Evolutionary conservation across 306 rosid species (phyloP).

Genomic region (Ormosia emarginata): DNA sequence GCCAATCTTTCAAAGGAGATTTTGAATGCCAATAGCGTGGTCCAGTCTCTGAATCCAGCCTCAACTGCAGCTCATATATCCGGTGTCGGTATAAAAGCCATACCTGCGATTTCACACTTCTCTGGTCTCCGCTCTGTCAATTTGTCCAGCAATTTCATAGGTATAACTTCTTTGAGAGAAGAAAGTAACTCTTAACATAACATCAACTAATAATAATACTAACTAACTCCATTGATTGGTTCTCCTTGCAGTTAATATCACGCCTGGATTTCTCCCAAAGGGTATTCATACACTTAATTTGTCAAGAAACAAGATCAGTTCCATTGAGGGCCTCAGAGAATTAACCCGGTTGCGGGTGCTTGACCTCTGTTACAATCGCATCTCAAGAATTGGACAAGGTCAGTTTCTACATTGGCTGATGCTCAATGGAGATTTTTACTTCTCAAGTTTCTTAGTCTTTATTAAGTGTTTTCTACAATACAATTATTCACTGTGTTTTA

Average conservation of each 20-base stretch:
- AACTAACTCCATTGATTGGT: conserved; percentile 19
- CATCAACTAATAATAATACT: not conserved
- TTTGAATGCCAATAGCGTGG: conserved; percentile 61
- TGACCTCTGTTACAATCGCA: conserved; percentile 88
- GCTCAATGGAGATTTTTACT: not conserved
- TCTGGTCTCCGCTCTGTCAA: conserved; percentile 72
- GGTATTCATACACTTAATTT: conserved; percentile 76
- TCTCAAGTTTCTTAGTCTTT: not conserved
- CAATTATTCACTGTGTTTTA: not conserved
- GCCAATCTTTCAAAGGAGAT: conserved; percentile 65
- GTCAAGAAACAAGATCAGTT: conserved; percentile 83
- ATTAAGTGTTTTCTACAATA: conserved; percentile 13
- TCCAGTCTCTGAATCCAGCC: conserved; percentile 73
- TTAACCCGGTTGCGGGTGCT: conserved; percentile 72
- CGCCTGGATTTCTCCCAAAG: conserved; percentile 82
- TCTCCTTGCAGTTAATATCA: conserved; percentile 59
- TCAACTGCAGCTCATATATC: conserved; percentile 83
- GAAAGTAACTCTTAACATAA: not conserved
- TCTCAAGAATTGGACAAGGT: conserved; percentile 91
- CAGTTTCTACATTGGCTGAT: not conserved
- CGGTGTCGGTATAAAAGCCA: conserved; percentile 67
- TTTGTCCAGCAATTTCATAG: conserved; percentile 81
- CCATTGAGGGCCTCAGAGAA: conserved; percentile 79
- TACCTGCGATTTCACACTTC: conserved; percentile 76
- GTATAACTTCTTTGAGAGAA: conserved; percentile 35